phyloP scores from a whole-genome alignment of 441 rosid genomes.

The Croton laevigatus region DNA sequence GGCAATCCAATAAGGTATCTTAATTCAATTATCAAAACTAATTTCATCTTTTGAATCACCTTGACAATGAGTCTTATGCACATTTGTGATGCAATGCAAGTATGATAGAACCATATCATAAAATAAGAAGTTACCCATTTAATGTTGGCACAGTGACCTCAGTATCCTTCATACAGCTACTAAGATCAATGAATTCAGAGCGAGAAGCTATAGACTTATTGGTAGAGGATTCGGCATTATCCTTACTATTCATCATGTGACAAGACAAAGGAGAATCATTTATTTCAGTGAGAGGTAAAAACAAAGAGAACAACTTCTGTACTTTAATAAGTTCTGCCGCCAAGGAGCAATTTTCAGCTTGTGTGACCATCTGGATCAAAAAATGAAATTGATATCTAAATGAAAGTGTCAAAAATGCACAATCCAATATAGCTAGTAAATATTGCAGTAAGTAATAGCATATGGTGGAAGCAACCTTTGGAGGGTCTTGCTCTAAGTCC shows the following conservation, averaged over 20 bases:
- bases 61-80: not conserved
- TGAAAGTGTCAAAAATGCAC: slow-evolving; percentile 13
- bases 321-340: slow-evolving; percentile 54
- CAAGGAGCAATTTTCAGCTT: slow-evolving; percentile 41
- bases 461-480: slow-evolving; percentile 47
- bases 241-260: slow-evolving; percentile 20
- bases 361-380: slow-evolving; percentile 57
- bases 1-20: not conserved
- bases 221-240: slow-evolving; percentile 20
- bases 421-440: not conserved
- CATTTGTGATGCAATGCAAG: not conserved
- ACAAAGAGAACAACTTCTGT: slow-evolving; percentile 54
- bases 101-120: not conserved
- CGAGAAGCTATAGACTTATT: slow-evolving; percentile 37
- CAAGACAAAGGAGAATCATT: slow-evolving; percentile 27
- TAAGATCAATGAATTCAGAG: slow-evolving; percentile 60
- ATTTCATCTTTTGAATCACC: slow-evolving; percentile 3
- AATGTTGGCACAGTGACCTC: slow-evolving; percentile 81
- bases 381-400: slow-evolving; percentile 14
- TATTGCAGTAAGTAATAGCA: not conserved
- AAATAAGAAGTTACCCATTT: slow-evolving; percentile 59
- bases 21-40: not conserved
- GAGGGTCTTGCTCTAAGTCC: slow-evolving; percentile 86
- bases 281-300: slow-evolving; percentile 41
- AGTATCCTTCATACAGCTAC: slow-evolving; percentile 66